Evolutionary conservation across 352 stramenopile genomes (phyloP).

Genomic region (Globisporangium radiosum): DNA sequence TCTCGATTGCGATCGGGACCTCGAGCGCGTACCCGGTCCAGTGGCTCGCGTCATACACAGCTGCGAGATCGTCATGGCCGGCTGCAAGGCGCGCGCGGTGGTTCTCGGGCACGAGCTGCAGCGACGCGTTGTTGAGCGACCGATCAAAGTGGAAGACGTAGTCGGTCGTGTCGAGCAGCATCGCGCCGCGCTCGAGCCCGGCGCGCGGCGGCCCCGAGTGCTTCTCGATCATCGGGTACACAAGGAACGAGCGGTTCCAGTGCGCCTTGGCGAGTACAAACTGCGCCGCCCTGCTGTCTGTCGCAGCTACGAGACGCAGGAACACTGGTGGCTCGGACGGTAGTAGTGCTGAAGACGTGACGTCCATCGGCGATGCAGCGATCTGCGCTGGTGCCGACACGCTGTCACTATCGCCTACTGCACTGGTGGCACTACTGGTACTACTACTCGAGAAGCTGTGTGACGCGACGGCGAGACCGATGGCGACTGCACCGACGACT

Average conservation of each 20-base stretch:
- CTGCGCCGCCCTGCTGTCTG: slow-evolving; percentile 15
- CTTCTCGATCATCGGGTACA: slow-evolving; percentile 63
- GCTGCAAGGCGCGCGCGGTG: slow-evolving; percentile 30
- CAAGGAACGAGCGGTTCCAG: slow-evolving; percentile 64
- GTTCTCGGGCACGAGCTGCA: slow-evolving; percentile 56
- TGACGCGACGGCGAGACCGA: slow-evolving; percentile 11
- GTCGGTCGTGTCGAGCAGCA: slow-evolving; percentile 52
- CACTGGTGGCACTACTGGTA: too few relatives aligned
- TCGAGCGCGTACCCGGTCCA: slow-evolving; percentile 55
- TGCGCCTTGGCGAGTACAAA: slow-evolving; percentile 52
- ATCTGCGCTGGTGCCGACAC: not conserved
- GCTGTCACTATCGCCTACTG: not conserved
- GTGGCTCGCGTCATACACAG: slow-evolving; percentile 54
- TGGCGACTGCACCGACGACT: slow-evolving; percentile 9
- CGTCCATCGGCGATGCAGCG: not conserved
- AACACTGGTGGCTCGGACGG: slow-evolving; percentile 16
- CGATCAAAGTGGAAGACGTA: slow-evolving; percentile 70
- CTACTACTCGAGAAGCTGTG: not conserved
- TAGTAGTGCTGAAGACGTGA: not conserved
- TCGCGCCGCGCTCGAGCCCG: slow-evolving; percentile 40
- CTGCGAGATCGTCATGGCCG: slow-evolving; percentile 24
- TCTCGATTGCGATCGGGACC: slow-evolving; percentile 58
- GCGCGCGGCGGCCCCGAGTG: slow-evolving; percentile 31
- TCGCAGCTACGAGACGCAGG: slow-evolving; percentile 30
- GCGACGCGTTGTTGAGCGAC: slow-evolving; percentile 20